Evolutionary conservation across 2,329 filamentous ascomycete genomes (phyloP).

Genomic region (Phialophora expanda): DNA sequence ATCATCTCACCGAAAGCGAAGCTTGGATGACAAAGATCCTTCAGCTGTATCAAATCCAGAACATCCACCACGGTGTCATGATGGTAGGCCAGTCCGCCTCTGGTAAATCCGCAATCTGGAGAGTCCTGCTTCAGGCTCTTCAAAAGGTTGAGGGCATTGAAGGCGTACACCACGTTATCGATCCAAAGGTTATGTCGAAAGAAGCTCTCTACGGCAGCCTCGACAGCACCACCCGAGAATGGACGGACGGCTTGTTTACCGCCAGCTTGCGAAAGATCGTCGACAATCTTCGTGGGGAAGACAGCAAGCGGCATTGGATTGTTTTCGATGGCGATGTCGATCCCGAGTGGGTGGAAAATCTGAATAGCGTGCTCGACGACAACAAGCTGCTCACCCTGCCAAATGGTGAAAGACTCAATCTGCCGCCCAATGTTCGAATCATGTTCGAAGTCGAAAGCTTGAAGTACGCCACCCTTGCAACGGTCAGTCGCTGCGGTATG

Average conservation of each 20-base stretch:
- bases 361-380: slow-evolving; percentile 99
- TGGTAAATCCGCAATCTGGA: slow-evolving; percentile 96
- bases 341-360: slow-evolving; percentile 98
- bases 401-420: slow-evolving; percentile 94
- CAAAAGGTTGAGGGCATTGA: slow-evolving; percentile 90
- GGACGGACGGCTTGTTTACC: slow-evolving; percentile 98
- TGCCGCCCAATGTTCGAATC: slow-evolving; percentile 93
- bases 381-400: slow-evolving; percentile 97
- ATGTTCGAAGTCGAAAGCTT: slow-evolving; percentile 99
- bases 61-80: slow-evolving; percentile 99
- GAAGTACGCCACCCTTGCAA: slow-evolving; percentile 95
- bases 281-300: slow-evolving; percentile 96
- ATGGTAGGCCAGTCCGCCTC: slow-evolving; percentile 99
- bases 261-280: slow-evolving; percentile 98
- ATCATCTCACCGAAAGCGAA: slow-evolving; percentile 87
- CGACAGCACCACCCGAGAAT: slow-evolving; percentile 95
- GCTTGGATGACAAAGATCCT: slow-evolving; percentile 97
- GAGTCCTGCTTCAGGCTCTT: slow-evolving; percentile 84
- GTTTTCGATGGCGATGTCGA: slow-evolving; percentile 99
- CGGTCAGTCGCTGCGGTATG: slow-evolving; percentile 99
- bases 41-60: slow-evolving; percentile 97
- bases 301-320: slow-evolving; percentile 97
- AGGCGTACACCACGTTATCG: slow-evolving; percentile 95
- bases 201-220: slow-evolving; percentile 94
- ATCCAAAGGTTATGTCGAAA: slow-evolving; percentile 99